Conservation (phyloP, 2,329 filamentous ascomycete species). For the Phoma sp. region DNA sequence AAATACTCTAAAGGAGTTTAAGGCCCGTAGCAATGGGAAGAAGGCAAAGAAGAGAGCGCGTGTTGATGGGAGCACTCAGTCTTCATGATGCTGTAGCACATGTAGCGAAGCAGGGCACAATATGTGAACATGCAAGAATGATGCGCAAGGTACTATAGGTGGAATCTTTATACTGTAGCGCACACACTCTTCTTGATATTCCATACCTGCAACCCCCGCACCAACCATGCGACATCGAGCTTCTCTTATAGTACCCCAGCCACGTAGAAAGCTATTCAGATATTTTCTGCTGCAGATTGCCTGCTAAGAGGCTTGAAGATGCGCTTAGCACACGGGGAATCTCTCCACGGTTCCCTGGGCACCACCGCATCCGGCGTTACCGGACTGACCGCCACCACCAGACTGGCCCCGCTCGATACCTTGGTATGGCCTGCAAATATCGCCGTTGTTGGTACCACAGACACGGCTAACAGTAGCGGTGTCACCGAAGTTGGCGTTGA, state of each 20-base stretch:
- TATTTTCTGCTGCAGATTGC: not conserved
- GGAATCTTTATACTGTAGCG: not conserved
- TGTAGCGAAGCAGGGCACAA: not conserved
- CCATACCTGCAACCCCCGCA: no score
- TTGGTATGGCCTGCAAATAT: no score
- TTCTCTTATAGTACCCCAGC: not conserved
- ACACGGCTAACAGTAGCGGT: constrained; percentile 53
- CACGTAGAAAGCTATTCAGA: not conserved
- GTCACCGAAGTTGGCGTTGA: constrained; percentile 58
- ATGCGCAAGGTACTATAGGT: not conserved
- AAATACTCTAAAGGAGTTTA: no score
- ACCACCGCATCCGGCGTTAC: no score
- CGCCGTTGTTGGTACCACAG: constrained; percentile 23
- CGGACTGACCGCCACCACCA: no score
- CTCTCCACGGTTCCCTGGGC: no score
- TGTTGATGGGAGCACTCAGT: not conserved
- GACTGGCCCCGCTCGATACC: no score
- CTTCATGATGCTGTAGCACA: not conserved
- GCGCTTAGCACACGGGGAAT: no score
- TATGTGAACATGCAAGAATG: not conserved
- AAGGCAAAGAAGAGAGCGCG: not conserved
- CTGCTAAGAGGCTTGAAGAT: no score
- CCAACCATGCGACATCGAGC: no score
- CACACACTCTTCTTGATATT: no score
- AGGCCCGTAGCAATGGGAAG: no score